A percentile compares a stretch with the other conserved stretches of the same genome.
These are phyloP conservation scores for Barnettozyma botsteinii DNA, from an alignment of 805 yeast genomes.

Conservation along the genomic window DNA sequence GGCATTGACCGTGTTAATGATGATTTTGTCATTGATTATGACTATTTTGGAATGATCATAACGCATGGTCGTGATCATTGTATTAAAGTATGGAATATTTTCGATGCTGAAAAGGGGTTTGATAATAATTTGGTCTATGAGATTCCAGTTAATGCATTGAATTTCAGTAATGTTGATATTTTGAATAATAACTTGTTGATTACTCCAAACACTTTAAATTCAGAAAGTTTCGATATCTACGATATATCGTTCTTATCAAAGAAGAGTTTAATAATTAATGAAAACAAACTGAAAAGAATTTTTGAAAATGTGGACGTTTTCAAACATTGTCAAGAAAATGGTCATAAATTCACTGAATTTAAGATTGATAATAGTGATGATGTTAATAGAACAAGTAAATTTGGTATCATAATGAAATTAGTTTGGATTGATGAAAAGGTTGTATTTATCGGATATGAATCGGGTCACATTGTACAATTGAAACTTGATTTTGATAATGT, in stretches of 20 bases:
- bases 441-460: slow-evolving; percentile 61
- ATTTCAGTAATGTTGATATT: slow-evolving; percentile 61
- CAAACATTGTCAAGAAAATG: slow-evolving; percentile 11
- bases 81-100: slow-evolving; percentile 40
- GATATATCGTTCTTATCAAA: slow-evolving; percentile 25
- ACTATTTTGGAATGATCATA: slow-evolving; percentile 37
- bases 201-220: slow-evolving; percentile 62
- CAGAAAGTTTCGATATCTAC: slow-evolving; percentile 63
- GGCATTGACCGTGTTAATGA: slow-evolving; percentile 24
- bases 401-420: slow-evolving; percentile 67
- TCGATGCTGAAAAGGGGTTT: slow-evolving; percentile 5
- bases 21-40: slow-evolving; percentile 19
- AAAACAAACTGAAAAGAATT: slow-evolving; percentile 17
- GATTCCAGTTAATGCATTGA: slow-evolving; percentile 68
- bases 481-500: slow-evolving; percentile 16
- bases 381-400: slow-evolving; percentile 27
- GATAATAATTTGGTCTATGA: slow-evolving; percentile 30
- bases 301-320: slow-evolving; percentile 22
- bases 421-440: slow-evolving; percentile 29
- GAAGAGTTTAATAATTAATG: slow-evolving; percentile 14
- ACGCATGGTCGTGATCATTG: slow-evolving; percentile 68
- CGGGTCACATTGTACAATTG: slow-evolving; percentile 49
- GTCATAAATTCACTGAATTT: slow-evolving; percentile 15
- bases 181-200: slow-evolving; percentile 30
- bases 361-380: slow-evolving; percentile 10